phyloP scores from a whole-genome alignment of 2,329 filamentous ascomycete species.

The Scopulariopsis brevicaulis region DNA sequence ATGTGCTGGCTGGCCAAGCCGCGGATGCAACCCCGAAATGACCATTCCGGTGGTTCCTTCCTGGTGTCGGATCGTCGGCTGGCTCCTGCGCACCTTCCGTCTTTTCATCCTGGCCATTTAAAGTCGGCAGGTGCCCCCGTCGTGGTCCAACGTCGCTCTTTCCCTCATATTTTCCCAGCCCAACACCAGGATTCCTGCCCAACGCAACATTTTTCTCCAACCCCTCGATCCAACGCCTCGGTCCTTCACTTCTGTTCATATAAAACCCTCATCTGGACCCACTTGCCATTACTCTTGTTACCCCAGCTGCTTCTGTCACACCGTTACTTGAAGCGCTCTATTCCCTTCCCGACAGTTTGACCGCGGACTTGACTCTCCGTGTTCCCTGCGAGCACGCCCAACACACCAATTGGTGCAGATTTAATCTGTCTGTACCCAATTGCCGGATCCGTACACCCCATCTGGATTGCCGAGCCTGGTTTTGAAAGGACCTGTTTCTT shows the following conservation, averaged over 20 bases:
- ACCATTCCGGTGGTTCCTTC: background rate
- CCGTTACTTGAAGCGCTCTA: background rate
- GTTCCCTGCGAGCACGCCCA: background rate
- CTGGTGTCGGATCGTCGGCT: background rate
- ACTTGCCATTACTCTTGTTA: background rate
- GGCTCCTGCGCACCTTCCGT: background rate
- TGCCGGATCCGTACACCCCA: background rate
- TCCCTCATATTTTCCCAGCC: slow-evolving; percentile 22
- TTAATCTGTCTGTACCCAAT: background rate
- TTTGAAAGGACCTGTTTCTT: background rate
- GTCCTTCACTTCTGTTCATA: background rate
- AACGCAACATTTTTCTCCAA: slow-evolving; percentile 13
- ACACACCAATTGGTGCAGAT: background rate
- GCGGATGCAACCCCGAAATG: background rate
- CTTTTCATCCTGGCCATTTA: slow-evolving; percentile 15
- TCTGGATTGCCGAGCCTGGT: background rate
- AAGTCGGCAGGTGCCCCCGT: slow-evolving; percentile 37
- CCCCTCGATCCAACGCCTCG: background rate
- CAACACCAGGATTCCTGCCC: slow-evolving; percentile 23
- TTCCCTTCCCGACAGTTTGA: background rate
- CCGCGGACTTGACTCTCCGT: slow-evolving; percentile 5
- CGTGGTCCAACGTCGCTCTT: slow-evolving; percentile 21
- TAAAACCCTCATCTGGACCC: slow-evolving; percentile 1
- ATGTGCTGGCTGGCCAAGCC: slow-evolving; percentile 2
- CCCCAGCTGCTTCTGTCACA: background rate